Base-by-base conservation (phyloP, 2,329 filamentous ascomycete genomes). In the Plenodomus biglobosus region DNA sequence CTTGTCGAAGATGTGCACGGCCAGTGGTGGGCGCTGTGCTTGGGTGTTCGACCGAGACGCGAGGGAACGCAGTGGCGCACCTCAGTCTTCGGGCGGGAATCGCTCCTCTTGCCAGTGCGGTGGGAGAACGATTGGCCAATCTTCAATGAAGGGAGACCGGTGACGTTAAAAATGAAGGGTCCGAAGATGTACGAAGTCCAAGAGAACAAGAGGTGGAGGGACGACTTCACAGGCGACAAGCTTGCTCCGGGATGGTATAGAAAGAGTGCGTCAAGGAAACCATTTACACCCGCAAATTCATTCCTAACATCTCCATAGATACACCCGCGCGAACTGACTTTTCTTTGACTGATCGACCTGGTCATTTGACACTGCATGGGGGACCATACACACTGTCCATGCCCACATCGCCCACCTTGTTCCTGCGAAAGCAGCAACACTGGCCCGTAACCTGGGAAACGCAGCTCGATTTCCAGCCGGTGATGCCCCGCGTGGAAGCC, bases 101-200 rank as follows among this genome's bases (percentile, higher is more conserved):
- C 78, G 0, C 80, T 81, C 45, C 58, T 83, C 1, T 73, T 79
- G 11, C 73, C 73, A 0, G 70, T 81, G 0, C 69, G 75, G 5
- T 82, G 79, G 79, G 61, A 72, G 8, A 65, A 80, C 36, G 75
- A 77, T 49, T 81, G 79, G 78, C 79, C 79, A 0, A 59, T 80
- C 0, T 74, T 81, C 48, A 80, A 81, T 43, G 62, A 68, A 0
- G 76, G 77, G 0, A 69, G 70, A 11, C 76, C 76, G 44, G 71
- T 80, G 20, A 64, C 70, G 6, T 39, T 68, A 18, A 40, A 50
- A 0, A 71, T 78, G 4, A 44, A 67, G 42, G 74, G 71, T 7
- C 53, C 45, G 15, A 20, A 41, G 36, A 36, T 22, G 30, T 42
- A 44, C 45, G 13, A 48, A 13, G 4, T 56, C 24, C 41, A 50